A percentile compares a stretch with the other conserved stretches of the same genome.
These are phyloP conservation scores for Fomitopsis schrenkii DNA, from an alignment of 1,284 basidiomycete species.

Conservation along the genomic window DNA sequence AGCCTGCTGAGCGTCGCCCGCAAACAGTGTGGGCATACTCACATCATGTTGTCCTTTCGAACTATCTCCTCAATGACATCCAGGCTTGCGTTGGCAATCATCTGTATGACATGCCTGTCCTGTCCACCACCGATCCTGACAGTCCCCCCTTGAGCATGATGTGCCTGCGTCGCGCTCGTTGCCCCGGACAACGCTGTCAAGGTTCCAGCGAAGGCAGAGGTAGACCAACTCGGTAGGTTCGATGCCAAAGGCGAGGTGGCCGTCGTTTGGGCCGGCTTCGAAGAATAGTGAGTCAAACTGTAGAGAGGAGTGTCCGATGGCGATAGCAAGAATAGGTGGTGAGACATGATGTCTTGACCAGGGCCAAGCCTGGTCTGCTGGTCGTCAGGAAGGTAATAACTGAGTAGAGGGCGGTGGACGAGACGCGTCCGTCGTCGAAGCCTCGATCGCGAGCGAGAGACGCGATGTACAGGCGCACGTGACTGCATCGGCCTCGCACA, in stretches of 20 bases:
- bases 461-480: not conserved
- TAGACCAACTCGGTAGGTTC: constrained; percentile 82
- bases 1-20: not conserved
- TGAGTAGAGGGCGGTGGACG: too few relatives aligned
- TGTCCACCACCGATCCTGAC: constrained; percentile 67
- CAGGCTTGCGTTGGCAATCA: constrained; percentile 92
- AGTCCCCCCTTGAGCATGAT: constrained; percentile 50
- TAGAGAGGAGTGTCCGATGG: constrained; percentile 82
- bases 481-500: not conserved
- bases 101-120: constrained; percentile 92
- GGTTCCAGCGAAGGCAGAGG: constrained; percentile 83
- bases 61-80: constrained; percentile 91
- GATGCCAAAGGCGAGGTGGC: constrained; percentile 62
- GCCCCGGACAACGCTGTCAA: constrained; percentile 79
- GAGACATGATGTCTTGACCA: constrained; percentile 54
- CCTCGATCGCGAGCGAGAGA: too few relatives aligned
- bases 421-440: too few relatives aligned
- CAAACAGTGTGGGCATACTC: constrained; percentile 29
- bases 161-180: constrained; percentile 61
- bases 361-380: not conserved
- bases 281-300: constrained; percentile 74
- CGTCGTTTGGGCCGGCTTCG: constrained; percentile 56
- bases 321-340: constrained; percentile 78
- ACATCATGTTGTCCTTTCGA: constrained; percentile 84
- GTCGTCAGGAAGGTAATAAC: not conserved